Evolutionary conservation across 2,329 filamentous ascomycete genomes (phyloP).

Genomic region (Diplodia sapinea): DNA sequence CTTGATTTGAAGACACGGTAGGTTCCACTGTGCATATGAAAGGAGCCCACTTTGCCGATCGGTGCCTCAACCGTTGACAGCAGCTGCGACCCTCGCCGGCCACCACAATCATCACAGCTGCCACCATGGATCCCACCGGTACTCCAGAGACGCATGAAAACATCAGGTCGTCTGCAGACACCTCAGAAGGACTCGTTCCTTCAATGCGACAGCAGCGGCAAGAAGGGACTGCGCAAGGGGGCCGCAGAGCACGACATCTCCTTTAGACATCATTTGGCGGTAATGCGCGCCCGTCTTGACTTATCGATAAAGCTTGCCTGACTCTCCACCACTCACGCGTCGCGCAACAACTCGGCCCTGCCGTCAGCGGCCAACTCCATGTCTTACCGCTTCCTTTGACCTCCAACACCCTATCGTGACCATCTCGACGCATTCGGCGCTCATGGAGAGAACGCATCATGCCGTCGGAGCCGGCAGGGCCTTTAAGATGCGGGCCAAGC

Average conservation of each 20-base stretch:
- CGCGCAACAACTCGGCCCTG: not conserved
- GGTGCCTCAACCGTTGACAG: no score
- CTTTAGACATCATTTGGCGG: not conserved
- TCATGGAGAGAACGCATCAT: not conserved
- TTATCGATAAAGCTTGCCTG: slow-evolving; percentile 29
- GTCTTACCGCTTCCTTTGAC: slow-evolving; percentile 22
- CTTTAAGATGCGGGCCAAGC: not conserved
- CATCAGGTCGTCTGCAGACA: no score
- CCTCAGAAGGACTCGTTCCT: no score
- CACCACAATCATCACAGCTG: no score
- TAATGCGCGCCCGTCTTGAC: not conserved
- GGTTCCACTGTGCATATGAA: not conserved
- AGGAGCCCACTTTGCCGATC: no score
- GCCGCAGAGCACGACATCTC: no score
- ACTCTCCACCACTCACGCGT: slow-evolving; percentile 13
- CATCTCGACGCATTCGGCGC: slow-evolving; percentile 8
- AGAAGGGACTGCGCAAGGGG: no score
- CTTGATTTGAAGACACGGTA: slow-evolving; percentile 24
- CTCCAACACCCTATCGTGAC: slow-evolving; percentile 1
- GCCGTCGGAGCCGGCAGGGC: not conserved
- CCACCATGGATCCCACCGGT: no score
- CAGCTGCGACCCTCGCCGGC: no score
- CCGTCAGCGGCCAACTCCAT: not conserved
- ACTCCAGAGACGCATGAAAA: no score
- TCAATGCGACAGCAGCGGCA: no score